Conservation (phyloP, 148 eudicot genomes). For the Pouteria glomerata region DNA sequence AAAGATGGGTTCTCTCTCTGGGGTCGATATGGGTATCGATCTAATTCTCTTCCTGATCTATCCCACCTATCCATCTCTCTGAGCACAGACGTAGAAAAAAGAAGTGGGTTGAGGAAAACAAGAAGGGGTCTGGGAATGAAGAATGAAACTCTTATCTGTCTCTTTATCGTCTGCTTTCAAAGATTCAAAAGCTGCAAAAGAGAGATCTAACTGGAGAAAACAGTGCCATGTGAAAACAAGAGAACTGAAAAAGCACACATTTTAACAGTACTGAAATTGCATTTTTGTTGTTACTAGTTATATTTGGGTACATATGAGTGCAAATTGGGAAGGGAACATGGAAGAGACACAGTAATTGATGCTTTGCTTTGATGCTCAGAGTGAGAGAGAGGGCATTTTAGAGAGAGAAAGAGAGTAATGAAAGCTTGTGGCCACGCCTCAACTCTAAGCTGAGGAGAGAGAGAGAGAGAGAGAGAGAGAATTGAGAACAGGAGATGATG, state of each 20-base stretch:
- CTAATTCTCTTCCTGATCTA: slow-evolving; percentile 5
- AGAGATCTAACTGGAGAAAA: slow-evolving; percentile 10
- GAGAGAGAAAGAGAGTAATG: slow-evolving; percentile 27
- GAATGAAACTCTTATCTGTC: neutral
- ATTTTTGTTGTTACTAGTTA: no score
- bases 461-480: slow-evolving; percentile 1
- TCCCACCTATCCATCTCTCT: neutral
- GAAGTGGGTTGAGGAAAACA: slow-evolving; percentile 6
- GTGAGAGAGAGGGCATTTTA: slow-evolving; percentile 12
- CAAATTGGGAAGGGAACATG: slow-evolving; percentile 15
- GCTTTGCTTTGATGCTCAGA: neutral
- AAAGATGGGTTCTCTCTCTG: slow-evolving; percentile 47
- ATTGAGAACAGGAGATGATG: neutral
- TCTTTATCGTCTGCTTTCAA: slow-evolving; percentile 26
- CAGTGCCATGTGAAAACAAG: no score
- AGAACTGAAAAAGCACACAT: no score
- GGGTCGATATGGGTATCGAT: slow-evolving; percentile 4
- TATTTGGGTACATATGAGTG: neutral
- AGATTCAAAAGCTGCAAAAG: slow-evolving; percentile 31
- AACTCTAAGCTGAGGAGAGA: neutral
- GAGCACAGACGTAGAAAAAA: neutral
- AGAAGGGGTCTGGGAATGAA: slow-evolving; percentile 6
- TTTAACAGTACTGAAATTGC: no score
- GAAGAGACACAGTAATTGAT: slow-evolving; percentile 18
- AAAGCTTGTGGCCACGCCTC: slow-evolving; percentile 41